Base-by-base conservation (phyloP, 1,284 basidiomycete genomes). In the Phylloboletellus chloephorus region DNA sequence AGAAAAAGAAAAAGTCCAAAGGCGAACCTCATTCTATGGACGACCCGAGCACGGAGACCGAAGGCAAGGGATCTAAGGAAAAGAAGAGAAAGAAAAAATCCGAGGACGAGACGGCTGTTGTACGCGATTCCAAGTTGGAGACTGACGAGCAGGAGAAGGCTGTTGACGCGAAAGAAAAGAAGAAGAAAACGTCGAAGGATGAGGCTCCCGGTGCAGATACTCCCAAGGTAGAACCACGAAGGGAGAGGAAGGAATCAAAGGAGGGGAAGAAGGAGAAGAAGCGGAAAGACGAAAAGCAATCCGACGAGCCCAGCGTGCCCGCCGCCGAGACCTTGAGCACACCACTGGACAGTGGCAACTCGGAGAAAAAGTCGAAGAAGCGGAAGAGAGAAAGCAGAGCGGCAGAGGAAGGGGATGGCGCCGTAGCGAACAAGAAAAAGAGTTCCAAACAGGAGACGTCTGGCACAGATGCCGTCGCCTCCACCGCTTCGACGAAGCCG, bases 381-480 rank as follows among this genome's bases (percentile, higher is more conserved):
- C 52, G 48, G 30, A 59, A 46, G 43, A 52, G 38, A 28, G 51
- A 51, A 19, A 39, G 39, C 6, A 39, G 43, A 10, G 40, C 37
- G 5, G 23, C 5, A 6, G 44, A 44, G 20, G 43, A 42, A 3
- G 37, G 40, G 2, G 48, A 37, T 28, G 26, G 31, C 4, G 17
- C 28, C 6, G 39, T 44, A 16, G 40, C 34, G 12, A 45, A 36
- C 4, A 59, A 60, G 49, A 56, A 55, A 46, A 57, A 63, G 46
- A 51, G 41, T 16, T 35, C 47, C 5, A 46, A 51, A 15, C 38
- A 46, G 19, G 51, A 46, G 17, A 39, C 29, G 4, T 6, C 23
- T 10, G 12, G 3, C 4, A 2, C 32, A 16, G 44, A 41, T 6
- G 4, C 31, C 15, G 7, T 19, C 15, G 52, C 46, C 1, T 22